Percentiles rank a stretch among this genome's conserved stretches.
Conservation (phyloP, 2,329 filamentous ascomycete species). For the Pestalotiopsis sp. region DNA sequence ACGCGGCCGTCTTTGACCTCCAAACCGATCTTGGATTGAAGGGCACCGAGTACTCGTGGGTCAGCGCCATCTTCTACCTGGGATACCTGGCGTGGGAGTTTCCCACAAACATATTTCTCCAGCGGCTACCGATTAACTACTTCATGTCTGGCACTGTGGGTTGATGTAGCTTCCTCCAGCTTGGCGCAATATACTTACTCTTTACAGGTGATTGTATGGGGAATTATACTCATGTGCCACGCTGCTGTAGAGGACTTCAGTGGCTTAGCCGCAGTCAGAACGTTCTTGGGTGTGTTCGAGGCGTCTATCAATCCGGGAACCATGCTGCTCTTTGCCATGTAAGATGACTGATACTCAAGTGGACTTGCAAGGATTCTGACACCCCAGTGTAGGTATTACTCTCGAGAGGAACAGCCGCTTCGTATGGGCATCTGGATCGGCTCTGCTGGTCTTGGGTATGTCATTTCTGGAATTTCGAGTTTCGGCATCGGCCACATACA, state of each 20-base stretch:
- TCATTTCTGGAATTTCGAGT: constrained; percentile 53
- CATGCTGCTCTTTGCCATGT: constrained; percentile 38
- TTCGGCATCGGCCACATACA: constrained; percentile 64
- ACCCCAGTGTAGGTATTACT: constrained; percentile 37
- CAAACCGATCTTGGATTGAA: constrained; percentile 58
- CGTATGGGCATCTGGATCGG: constrained; percentile 53
- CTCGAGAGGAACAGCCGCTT: constrained; percentile 38
- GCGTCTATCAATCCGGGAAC: constrained; percentile 37
- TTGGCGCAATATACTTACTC: not conserved
- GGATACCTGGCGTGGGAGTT: constrained; percentile 39
- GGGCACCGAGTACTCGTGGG: constrained; percentile 62
- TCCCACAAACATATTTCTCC: constrained; percentile 34
- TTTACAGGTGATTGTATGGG: constrained; percentile 15
- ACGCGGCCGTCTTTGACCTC: constrained; percentile 68
- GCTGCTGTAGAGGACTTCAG: constrained; percentile 24
- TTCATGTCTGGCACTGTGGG: constrained; percentile 18
- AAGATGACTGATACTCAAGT: not conserved
- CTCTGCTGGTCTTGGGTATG: constrained; percentile 61
- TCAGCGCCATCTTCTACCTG: constrained; percentile 57
- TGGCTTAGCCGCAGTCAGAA: constrained; percentile 27
- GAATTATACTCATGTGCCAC: constrained; percentile 16
- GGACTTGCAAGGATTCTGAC: not conserved
- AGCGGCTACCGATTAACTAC: constrained; percentile 30
- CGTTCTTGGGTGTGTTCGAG: constrained; percentile 33
- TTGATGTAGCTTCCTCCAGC: not conserved